Conservation (phyloP, 2,329 filamentous ascomycete genomes). For the Leptographium procerum region DNA sequence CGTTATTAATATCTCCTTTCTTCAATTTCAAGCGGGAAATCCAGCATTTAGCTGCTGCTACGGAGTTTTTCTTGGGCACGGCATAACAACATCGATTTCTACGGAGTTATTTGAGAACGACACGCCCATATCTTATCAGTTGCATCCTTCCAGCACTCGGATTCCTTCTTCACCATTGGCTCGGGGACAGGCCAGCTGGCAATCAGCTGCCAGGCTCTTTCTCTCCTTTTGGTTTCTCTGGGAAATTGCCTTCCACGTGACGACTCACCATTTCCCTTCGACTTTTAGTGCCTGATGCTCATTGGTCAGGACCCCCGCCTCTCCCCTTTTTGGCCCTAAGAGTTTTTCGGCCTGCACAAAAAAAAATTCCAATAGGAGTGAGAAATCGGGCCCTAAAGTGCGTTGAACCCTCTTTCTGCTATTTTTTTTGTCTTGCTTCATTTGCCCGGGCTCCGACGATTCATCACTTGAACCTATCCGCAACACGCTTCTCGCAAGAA, state of each 20-base stretch:
- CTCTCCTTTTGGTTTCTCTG: not conserved
- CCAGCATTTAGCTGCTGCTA: not conserved
- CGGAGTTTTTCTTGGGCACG: not conserved
- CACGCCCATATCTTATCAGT: no score
- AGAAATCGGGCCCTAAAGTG: slow-evolving; percentile 2
- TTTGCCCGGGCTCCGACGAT: slow-evolving; percentile 1
- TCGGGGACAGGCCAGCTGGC: not conserved
- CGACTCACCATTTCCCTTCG: not conserved
- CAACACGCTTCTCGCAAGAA: not conserved
- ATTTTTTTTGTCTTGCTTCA: slow-evolving; percentile 1
- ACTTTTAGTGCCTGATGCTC: not conserved
- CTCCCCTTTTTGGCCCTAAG: slow-evolving; percentile 14
- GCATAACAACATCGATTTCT: not conserved
- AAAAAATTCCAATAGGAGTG: slow-evolving; percentile 5
- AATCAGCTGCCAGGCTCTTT: not conserved
- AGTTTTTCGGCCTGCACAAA: slow-evolving; percentile 13
- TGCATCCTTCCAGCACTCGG: not conserved
- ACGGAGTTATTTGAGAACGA: not conserved
- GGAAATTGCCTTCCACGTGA: not conserved
- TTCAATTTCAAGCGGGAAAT: not conserved
- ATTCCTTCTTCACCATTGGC: not conserved
- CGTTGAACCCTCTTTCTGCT: slow-evolving; percentile 1
- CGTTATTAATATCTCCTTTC: not conserved
- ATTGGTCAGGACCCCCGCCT: slow-evolving; percentile 17
- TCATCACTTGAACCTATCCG: not conserved